phyloP scores from a whole-genome alignment of 257 asterid species.

The Linaria vulgaris region DNA sequence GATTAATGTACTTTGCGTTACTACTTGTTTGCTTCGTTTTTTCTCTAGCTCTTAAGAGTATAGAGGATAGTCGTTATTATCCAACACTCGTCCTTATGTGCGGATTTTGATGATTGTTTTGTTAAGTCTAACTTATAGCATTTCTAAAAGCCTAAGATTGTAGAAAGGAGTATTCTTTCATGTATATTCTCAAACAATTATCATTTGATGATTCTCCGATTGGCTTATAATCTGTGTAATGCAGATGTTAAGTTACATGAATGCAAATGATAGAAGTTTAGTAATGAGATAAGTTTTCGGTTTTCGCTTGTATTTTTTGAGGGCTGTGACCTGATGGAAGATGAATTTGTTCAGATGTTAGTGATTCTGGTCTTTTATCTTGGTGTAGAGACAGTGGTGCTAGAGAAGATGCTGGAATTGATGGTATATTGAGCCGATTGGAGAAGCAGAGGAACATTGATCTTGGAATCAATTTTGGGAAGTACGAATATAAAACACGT shows the following conservation, averaged over 20 bases:
- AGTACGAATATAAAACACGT: slow-evolving; percentile 33
- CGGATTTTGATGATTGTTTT: too few species aligned
- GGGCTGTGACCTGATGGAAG: slow-evolving; percentile 1
- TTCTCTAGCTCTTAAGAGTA: too few species aligned
- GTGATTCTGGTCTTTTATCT: slow-evolving; percentile 4
- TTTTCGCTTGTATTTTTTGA: background rate
- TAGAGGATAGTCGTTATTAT: too few species aligned
- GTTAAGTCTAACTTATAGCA: too few species aligned
- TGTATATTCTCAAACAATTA: too few species aligned
- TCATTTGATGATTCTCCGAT: background rate
- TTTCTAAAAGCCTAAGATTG: too few species aligned
- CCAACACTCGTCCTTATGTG: too few species aligned
- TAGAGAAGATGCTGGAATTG: slow-evolving; percentile 57
- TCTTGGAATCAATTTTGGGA: slow-evolving; percentile 45
- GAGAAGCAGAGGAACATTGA: slow-evolving; percentile 70
- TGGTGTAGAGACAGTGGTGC: slow-evolving; percentile 51
- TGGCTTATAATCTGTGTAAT: background rate
- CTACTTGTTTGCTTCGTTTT: background rate
- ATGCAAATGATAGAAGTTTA: background rate
- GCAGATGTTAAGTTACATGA: background rate
- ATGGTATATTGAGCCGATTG: slow-evolving; percentile 75
- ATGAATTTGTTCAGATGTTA: slow-evolving; percentile 9
- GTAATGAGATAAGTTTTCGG: background rate
- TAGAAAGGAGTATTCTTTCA: too few species aligned
- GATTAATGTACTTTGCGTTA: slow-evolving; percentile 9